Base-by-base conservation (phyloP, 139 green algal species). In the Dunaliella sp. region DNA sequence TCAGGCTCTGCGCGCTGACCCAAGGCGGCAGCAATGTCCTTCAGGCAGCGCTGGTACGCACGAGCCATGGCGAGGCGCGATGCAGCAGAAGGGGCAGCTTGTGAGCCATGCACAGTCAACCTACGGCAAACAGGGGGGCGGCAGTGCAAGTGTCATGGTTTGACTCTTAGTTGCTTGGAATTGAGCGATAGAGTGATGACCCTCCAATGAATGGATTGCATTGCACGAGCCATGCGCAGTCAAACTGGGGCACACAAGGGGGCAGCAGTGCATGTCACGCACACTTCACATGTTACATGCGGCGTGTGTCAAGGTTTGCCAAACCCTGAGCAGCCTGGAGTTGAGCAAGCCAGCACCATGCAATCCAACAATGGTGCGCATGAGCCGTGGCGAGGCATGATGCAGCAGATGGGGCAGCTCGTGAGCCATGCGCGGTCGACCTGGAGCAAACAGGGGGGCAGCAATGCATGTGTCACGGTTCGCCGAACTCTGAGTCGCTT, bases 21-120 rank as follows among this genome's bases (percentile, higher is more conserved):
- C 38, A 76, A 26, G 38, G 73, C 32, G 26, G 48, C 16, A 25
- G 38, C 38, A 25, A 84, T 1, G 38, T 84, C 36, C 36, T 32
- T 7, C 38, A 37, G 25, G n/a, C 38, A 26, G 0, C 35, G 38
- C 38, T 89, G 74, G 12, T 86, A 81, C 0, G 77, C 33, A 2
- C 76, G 31, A 22, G 57, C 76, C 32, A 84, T 35, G n/a, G 82
- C 76, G n/a, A 59, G 65, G 0, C 82, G 2, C 12, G 83, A 30
- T 0, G 1, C 1, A 22, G 75, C 59, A 0, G 73, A 76, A n/a
- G 57, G 1, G 25, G 82, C 33, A 1, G 1, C 58, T 16, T 84
- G 21, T 1, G 86, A 74, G 3, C 37, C 82, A 28, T 81, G 81
- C n/a, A n/a, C n/a, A n/a, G n/a, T n/a, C n/a, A n/a, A n/a, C n/a